phyloP scores from a whole-genome alignment of 306 rosid species.

The Casuarina glauca region DNA sequence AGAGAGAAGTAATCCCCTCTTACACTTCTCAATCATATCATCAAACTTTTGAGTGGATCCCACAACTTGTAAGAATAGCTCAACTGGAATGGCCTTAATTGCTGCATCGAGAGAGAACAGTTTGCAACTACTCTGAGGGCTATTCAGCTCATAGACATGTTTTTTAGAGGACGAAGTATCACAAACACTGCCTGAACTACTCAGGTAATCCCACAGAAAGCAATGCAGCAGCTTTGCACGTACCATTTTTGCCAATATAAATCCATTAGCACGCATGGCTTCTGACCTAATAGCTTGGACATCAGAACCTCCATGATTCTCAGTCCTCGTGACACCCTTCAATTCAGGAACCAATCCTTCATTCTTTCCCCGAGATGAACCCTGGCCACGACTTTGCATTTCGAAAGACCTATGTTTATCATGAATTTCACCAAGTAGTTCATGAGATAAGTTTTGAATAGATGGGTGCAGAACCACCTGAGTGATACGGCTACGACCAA shows the following conservation, averaged over 20 bases:
- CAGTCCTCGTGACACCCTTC: slow-evolving; percentile 67
- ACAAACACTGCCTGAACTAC: slow-evolving; percentile 35
- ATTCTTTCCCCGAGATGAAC: slow-evolving; percentile 50
- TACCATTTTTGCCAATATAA: slow-evolving; percentile 87
- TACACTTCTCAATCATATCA: slow-evolving; percentile 84
- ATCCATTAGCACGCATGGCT: slow-evolving; percentile 85
- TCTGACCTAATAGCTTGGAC: slow-evolving; percentile 54
- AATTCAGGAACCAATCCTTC: slow-evolving; percentile 62
- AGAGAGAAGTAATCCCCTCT: slow-evolving; percentile 67
- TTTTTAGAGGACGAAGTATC: slow-evolving; percentile 44
- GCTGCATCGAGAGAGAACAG: slow-evolving; percentile 66
- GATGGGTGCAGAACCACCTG: slow-evolving; percentile 81
- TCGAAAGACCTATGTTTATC: slow-evolving; percentile 74
- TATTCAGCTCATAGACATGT: slow-evolving; percentile 33
- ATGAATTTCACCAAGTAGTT: slow-evolving; percentile 72
- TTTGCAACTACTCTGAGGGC: slow-evolving; percentile 64
- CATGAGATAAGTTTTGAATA: slow-evolving; percentile 53
- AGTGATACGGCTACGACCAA: slow-evolving; percentile 44
- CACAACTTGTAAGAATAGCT: slow-evolving; percentile 88
- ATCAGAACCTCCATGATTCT: slow-evolving; percentile 41
- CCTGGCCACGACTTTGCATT: slow-evolving; percentile 53
- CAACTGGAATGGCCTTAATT: slow-evolving; percentile 75
- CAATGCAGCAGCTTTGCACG: slow-evolving; percentile 85
- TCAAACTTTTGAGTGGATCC: slow-evolving; percentile 67
- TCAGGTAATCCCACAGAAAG: slow-evolving; percentile 78